phyloP scores from a whole-genome alignment of 2,329 filamentous ascomycete species.

The Phyllosticta capitalensis region DNA sequence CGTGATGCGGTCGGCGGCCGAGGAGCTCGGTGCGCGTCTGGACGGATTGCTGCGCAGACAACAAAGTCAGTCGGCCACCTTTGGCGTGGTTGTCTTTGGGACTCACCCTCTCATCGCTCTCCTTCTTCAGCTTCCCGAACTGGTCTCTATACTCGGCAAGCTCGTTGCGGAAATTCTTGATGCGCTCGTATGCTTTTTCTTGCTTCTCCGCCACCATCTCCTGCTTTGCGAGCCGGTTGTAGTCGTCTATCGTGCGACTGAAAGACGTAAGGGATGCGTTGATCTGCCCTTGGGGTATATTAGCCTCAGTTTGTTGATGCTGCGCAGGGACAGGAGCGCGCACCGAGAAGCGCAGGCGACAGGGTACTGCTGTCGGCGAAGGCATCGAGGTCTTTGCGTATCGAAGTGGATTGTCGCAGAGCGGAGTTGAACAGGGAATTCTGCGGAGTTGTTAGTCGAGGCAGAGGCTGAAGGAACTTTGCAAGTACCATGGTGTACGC shows the following conservation, averaged over 20 bases:
- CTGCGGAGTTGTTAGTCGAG: slow-evolving; percentile 32
- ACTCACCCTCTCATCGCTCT: slow-evolving; percentile 61
- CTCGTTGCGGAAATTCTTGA: slow-evolving; percentile 77
- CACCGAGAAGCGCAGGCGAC: slow-evolving; percentile 53
- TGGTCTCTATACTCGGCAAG: slow-evolving; percentile 69
- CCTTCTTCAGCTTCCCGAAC: slow-evolving; percentile 67
- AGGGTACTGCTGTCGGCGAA: slow-evolving; percentile 52
- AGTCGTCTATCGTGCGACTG: slow-evolving; percentile 85
- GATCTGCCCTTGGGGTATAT: slow-evolving; percentile 4
- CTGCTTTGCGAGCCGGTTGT: slow-evolving; percentile 72
- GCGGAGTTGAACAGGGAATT: slow-evolving; percentile 81
- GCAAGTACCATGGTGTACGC: not conserved
- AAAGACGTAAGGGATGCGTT: slow-evolving; percentile 58
- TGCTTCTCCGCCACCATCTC: slow-evolving; percentile 88
- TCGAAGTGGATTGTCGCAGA: slow-evolving; percentile 71
- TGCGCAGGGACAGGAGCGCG: not conserved
- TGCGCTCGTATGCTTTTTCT: slow-evolving; percentile 76
- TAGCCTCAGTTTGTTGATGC: not conserved
- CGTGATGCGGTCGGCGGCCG: slow-evolving; percentile 69
- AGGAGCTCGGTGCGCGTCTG: slow-evolving; percentile 74
- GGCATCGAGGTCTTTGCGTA: slow-evolving; percentile 65
- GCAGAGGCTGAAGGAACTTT: not conserved
- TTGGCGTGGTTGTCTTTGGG: not conserved
- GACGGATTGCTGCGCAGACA: slow-evolving; percentile 40
- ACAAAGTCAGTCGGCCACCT: not conserved